phyloP scores from a whole-genome alignment of 495 filamentous ascomycete genomes.

The Melanomma pulvis-pyrius region DNA sequence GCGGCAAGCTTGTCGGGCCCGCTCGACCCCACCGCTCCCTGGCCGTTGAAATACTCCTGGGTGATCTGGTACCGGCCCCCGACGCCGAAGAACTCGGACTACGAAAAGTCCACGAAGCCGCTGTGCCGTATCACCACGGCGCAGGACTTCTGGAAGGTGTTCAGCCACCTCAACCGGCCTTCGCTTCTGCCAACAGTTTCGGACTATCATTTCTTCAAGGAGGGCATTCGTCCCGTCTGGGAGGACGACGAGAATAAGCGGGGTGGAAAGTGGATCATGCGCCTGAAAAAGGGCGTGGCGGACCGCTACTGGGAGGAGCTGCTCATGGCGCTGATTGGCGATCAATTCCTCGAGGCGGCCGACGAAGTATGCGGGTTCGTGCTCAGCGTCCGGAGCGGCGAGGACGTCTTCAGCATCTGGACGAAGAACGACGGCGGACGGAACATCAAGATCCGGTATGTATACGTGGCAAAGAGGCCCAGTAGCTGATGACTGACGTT shows the following conservation, averaged over 20 bases:
- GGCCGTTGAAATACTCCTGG: constrained; percentile 79
- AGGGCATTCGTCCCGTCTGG: constrained; percentile 96
- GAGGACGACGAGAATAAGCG: constrained; percentile 96
- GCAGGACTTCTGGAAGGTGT: constrained; percentile 93
- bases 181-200: constrained; percentile 87
- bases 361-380: constrained; percentile 96
- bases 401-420: constrained; percentile 98
- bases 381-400: constrained; percentile 88
- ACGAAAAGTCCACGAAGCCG: constrained; percentile 91
- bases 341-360: constrained; percentile 90
- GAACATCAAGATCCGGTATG: constrained; percentile 95
- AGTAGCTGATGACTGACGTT: neutral
- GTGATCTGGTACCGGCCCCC: constrained; percentile 96
- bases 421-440: constrained; percentile 86
- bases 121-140: constrained; percentile 79
- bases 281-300: constrained; percentile 92
- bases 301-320: constrained; percentile 99
- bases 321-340: constrained; percentile 84
- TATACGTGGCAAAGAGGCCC: neutral
- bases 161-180: constrained; percentile 86
- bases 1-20: constrained; percentile 24
- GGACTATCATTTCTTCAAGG: constrained; percentile 98
- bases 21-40: constrained; percentile 27
- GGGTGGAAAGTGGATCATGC: constrained; percentile 95
- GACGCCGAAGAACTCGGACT: constrained; percentile 95